Evolutionary conservation across 148 eudicot genomes (phyloP).

Genomic region (Cornus kousa): DNA sequence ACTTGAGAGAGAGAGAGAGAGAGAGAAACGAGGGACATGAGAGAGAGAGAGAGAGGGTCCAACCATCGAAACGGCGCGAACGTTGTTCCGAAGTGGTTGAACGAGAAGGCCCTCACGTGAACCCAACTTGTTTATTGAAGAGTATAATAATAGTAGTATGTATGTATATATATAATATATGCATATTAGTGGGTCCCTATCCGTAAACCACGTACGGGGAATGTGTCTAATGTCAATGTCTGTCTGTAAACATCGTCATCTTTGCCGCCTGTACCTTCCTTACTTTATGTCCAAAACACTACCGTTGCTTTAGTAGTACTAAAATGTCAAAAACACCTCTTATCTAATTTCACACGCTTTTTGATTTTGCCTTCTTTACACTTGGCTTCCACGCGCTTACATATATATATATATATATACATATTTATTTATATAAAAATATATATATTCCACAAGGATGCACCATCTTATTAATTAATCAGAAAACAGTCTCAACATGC

Average conservation of each 20-base stretch:
- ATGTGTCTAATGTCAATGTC: neutral
- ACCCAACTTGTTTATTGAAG: neutral
- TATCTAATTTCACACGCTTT: neutral
- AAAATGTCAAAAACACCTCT: neutral
- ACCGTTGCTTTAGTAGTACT: too few species aligned
- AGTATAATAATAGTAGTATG: too few species aligned
- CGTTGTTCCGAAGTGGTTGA: slow-evolving; percentile 18
- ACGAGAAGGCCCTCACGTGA: neutral
- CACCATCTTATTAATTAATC: too few species aligned
- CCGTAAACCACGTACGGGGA: neutral
- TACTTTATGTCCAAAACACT: too few species aligned
- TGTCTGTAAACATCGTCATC: too few species aligned
- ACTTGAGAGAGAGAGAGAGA: neutral
- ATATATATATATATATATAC: too few species aligned
- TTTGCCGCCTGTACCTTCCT: too few species aligned
- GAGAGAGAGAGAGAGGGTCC: neutral
- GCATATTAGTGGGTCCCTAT: neutral
- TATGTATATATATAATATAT: too few species aligned
- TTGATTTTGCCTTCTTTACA: too few species aligned
- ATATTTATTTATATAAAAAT: too few species aligned
- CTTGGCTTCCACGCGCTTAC: neutral
- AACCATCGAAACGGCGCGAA: slow-evolving; percentile 22
- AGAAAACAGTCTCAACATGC: too few species aligned
- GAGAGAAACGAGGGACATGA: neutral
- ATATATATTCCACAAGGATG: too few species aligned